A percentile compares a stretch with the other conserved stretches of the same genome.
These are phyloP conservation scores for Volvox carteri DNA, from an alignment of 163 green algal genomes.

Conservation along the genomic window DNA sequence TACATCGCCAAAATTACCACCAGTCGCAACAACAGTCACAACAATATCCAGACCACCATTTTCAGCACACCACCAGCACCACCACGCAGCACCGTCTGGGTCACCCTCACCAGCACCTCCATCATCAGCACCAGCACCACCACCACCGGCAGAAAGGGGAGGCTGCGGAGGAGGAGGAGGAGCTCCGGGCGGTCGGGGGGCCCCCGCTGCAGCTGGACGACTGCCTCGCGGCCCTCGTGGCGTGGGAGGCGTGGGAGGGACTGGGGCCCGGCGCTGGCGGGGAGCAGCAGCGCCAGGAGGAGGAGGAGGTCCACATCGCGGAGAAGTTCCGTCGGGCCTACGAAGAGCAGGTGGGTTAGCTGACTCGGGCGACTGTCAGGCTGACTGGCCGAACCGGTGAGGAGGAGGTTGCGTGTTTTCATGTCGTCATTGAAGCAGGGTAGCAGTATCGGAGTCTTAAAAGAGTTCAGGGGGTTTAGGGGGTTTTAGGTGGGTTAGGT, in stretches of 20 bases:
- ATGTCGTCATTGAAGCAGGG: not conserved
- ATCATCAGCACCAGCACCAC: not conserved
- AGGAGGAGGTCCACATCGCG: slow-evolving; percentile 44
- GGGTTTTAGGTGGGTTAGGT: not conserved
- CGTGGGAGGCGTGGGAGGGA: slow-evolving; percentile 2
- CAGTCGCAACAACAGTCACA: too few relatives aligned
- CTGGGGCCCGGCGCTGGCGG: not conserved
- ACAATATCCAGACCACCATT: too few relatives aligned
- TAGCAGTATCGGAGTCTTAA: too few relatives aligned
- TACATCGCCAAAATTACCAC: too few relatives aligned
- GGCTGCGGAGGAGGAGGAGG: too few relatives aligned
- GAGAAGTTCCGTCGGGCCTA: slow-evolving; percentile 50
- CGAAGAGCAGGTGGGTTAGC: slow-evolving; percentile 16
- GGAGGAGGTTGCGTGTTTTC: not conserved
- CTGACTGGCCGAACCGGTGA: too few relatives aligned
- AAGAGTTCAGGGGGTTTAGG: not conserved
- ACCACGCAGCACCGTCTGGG: too few relatives aligned
- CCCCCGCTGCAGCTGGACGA: slow-evolving; percentile 42
- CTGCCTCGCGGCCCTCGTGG: slow-evolving; percentile 38
- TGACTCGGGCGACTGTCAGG: too few relatives aligned
- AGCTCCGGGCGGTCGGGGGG: too few relatives aligned
- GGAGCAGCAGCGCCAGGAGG: not conserved
- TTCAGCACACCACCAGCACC: too few relatives aligned
- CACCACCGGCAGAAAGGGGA: not conserved
- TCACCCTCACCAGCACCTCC: slow-evolving; percentile 1